Evolutionary conservation across 1,284 basidiomycete species (phyloP).

Genomic region (Cutaneotrichosporon mucoides): DNA sequence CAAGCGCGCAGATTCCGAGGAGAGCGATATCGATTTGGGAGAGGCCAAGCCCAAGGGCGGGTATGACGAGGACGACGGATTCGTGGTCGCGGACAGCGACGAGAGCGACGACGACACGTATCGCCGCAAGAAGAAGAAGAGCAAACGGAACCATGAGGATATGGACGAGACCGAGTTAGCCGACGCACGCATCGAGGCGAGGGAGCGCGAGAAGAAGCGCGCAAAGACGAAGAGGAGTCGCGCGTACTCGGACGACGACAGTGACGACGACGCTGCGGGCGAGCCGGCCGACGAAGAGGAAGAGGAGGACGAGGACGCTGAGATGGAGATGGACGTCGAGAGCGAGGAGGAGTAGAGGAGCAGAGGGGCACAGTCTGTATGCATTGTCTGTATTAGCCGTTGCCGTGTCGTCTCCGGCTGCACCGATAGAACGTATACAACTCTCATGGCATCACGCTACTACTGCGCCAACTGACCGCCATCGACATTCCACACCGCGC

Average conservation of each 20-base stretch:
- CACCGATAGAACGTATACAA: too few species aligned
- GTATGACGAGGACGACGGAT: constrained; percentile 47
- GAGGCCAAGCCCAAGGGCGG: constrained; percentile 9
- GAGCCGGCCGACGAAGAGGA: constrained; percentile 17
- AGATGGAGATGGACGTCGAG: constrained; percentile 45
- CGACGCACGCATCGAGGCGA: constrained; percentile 35
- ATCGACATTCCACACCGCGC: constrained; percentile 33
- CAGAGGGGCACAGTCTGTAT: not conserved
- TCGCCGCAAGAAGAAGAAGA: constrained; percentile 16
- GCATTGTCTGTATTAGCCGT: not conserved
- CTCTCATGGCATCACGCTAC: not conserved
- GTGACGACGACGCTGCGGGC: constrained; percentile 12
- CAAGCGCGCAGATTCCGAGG: constrained; percentile 18
- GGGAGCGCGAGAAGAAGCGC: constrained; percentile 31
- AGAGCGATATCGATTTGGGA: constrained; percentile 17
- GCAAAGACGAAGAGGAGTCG: constrained; percentile 10
- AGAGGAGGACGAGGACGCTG: constrained; percentile 19
- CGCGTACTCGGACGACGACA: constrained; percentile 17
- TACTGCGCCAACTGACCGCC: constrained; percentile 21
- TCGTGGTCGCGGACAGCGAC: constrained; percentile 40
- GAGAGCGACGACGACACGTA: constrained; percentile 22
- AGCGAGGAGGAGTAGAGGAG: constrained; percentile 37
- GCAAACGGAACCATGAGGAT: constrained; percentile 19
- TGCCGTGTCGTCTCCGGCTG: too few species aligned
- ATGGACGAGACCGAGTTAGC: constrained; percentile 40